Base-by-base conservation (phyloP, 2,329 filamentous ascomycete species). In the Samsoniella hepiali region DNA sequence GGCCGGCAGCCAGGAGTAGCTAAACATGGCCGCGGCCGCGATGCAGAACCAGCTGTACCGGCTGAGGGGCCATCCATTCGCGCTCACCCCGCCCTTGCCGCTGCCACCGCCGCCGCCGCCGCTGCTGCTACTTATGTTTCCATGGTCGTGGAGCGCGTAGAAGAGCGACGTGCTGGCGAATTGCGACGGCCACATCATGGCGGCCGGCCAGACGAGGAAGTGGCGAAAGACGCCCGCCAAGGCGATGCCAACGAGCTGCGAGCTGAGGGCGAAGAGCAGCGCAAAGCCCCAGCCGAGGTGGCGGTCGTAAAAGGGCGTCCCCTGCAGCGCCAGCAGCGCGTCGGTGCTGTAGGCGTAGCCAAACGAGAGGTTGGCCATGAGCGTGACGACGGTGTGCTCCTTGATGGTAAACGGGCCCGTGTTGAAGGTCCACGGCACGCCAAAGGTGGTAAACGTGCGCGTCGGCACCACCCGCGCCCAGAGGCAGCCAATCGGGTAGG, bases 131-230 rank as follows among this genome's bases (percentile, higher is more conserved):
- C 81, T 71, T 31, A 71, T 75, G 58, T 76, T 75, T 58, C 65
- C 31, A 3, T 75, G 75, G 59, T 79, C 76, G 53, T 79, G 78
- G 3, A 80, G 73, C 17, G 75, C 77, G 36, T 78, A 73, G 65
- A 85, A 78, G 8, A 85, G 74, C 0, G 79, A 77, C 0, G 78
- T 79, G 65, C 79, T 83, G 3, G 73, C 74, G 31, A 79, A 69
- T 77, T 79, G 62, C 81, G 75, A 76, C 2, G 85, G 85, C 84
- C 85, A 88, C 64, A 87, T 81, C 84, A 87, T 87, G 38, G 83
- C 80, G 1, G 85, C 82, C 0, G 83, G 85, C 72, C 76, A 81
- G n/a, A 84, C 79, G 27, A 88, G 77, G 71, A 84, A 87, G 31
- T 82, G 78, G 34, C 84, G 78, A 38, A 79, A 78, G 50, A 87